Conservation (phyloP, 2,329 filamentous ascomycete genomes). For the Alternaria arbusti region DNA sequence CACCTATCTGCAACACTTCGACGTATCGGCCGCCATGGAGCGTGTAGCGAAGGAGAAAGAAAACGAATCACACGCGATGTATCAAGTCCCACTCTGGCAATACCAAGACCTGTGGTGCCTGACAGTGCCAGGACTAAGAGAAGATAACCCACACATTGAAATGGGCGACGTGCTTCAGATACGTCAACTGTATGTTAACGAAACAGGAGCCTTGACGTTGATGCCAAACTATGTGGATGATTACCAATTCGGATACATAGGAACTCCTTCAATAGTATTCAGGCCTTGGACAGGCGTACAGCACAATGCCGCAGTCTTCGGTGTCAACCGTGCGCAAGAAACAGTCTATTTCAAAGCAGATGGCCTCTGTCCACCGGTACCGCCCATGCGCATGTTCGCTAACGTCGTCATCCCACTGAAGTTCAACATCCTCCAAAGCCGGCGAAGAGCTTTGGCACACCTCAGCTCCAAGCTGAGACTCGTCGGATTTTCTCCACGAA, state of each 20-base stretch:
- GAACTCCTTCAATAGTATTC: not conserved
- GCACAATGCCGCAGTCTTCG: constrained; percentile 29
- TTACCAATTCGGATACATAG: not conserved
- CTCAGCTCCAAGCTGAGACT: constrained; percentile 12
- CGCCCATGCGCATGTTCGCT: constrained; percentile 17
- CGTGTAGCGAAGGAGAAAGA: constrained; percentile 19
- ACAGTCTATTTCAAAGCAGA: constrained; percentile 29
- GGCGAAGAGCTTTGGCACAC: constrained; percentile 14
- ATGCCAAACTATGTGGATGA: constrained; percentile 1
- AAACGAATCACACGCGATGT: constrained; percentile 28
- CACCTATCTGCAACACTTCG: constrained; percentile 26
- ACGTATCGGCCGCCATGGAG: constrained; percentile 21
- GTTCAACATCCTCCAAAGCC: constrained; percentile 8
- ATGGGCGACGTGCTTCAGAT: constrained; percentile 42
- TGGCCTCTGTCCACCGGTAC: constrained; percentile 7
- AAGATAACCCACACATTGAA: constrained; percentile 40
- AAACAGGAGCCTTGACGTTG: constrained; percentile 9
- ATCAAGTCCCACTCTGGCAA: constrained; percentile 18
- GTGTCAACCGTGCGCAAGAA: constrained; percentile 31
- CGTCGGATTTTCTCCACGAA: not conserved
- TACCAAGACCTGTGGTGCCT: constrained; percentile 20
- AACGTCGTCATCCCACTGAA: constrained; percentile 36
- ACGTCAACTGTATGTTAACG: constrained; percentile 35
- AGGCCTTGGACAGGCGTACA: constrained; percentile 27
- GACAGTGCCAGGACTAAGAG: constrained; percentile 37